These are phyloP conservation scores for Trichoderma sp. DNA, from an alignment of 2,329 filamentous ascomycete genomes.

Conservation along the genomic window DNA sequence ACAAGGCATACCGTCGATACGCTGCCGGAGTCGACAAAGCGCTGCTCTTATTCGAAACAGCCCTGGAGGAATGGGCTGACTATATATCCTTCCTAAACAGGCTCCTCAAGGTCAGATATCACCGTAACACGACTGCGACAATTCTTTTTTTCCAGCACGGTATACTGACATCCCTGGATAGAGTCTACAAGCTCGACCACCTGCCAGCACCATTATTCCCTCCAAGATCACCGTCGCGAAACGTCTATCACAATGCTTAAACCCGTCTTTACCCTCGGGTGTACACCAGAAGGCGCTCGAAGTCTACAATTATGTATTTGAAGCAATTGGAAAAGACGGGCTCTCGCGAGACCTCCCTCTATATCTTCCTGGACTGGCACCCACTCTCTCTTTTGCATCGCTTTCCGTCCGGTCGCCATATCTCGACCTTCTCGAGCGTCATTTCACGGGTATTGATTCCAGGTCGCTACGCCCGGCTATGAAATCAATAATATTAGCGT, in stretches of 20 bases:
- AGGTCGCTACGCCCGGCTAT: constrained; percentile 78
- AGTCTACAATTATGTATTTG: constrained; percentile 88
- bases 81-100: constrained; percentile 96
- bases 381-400: constrained; percentile 91
- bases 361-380: constrained; percentile 85
- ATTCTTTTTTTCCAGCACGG: neutral
- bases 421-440: constrained; percentile 77
- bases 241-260: constrained; percentile 90
- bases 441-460: constrained; percentile 73
- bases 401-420: constrained; percentile 86
- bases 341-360: constrained; percentile 80
- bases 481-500: constrained; percentile 84
- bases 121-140: neutral
- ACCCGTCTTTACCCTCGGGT: constrained; percentile 87
- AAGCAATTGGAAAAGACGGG: constrained; percentile 77
- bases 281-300: constrained; percentile 98
- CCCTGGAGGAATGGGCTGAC: constrained; percentile 97
- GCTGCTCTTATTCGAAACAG: constrained; percentile 85
- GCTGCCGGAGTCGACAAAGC: constrained; percentile 84
- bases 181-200: constrained; percentile 85
- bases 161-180: constrained; percentile 40
- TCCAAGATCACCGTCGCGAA: constrained; percentile 83
- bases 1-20: constrained; percentile 82
- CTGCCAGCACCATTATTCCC: constrained; percentile 71
- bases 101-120: constrained; percentile 71